phyloP scores from a whole-genome alignment of 352 stramenopile species.

The Pythium rishiriense region DNA sequence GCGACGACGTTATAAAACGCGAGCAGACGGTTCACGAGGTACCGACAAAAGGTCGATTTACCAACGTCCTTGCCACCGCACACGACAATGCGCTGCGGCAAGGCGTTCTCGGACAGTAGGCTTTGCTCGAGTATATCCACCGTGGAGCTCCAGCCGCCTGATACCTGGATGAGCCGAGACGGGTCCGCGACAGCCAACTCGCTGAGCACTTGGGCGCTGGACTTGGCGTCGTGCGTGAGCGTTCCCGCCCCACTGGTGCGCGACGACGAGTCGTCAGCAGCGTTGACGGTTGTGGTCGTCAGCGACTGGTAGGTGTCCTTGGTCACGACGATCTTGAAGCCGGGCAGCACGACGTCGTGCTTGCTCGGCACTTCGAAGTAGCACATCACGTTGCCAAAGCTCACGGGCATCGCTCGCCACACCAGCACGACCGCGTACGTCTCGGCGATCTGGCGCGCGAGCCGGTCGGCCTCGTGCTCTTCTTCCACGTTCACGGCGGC shows the following conservation, averaged over 20 bases:
- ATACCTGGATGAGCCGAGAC: constrained; percentile 66
- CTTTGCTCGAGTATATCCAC: constrained; percentile 46
- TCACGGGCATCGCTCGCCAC: constrained; percentile 63
- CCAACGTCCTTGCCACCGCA: constrained; percentile 95
- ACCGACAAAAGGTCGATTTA: constrained; percentile 95
- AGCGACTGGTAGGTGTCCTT: constrained; percentile 36
- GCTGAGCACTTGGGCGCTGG: constrained; percentile 42
- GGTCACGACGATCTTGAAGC: constrained; percentile 80
- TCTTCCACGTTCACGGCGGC: constrained; percentile 51
- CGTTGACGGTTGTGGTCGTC: background rate
- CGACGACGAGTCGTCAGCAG: background rate
- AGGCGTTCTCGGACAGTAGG: constrained; percentile 22
- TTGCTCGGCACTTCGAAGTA: constrained; percentile 61
- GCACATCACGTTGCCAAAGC: constrained; percentile 69
- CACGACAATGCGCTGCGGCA: constrained; percentile 78
- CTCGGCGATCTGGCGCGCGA: constrained; percentile 60
- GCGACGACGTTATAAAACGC: constrained; percentile 70
- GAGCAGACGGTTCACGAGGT: constrained; percentile 92
- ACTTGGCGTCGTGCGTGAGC: constrained; percentile 34
- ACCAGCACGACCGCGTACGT: constrained; percentile 74
- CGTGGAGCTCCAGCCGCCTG: constrained; percentile 50
- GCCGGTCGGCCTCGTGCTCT: constrained; percentile 65
- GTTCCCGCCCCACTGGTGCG: background rate
- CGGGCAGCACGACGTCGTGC: constrained; percentile 53
- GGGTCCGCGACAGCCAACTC: constrained; percentile 61